These are phyloP conservation scores for Zygosaccharomyces pseudobailii DNA, from an alignment of 1,139 yeast genomes.

Conservation along the genomic window DNA sequence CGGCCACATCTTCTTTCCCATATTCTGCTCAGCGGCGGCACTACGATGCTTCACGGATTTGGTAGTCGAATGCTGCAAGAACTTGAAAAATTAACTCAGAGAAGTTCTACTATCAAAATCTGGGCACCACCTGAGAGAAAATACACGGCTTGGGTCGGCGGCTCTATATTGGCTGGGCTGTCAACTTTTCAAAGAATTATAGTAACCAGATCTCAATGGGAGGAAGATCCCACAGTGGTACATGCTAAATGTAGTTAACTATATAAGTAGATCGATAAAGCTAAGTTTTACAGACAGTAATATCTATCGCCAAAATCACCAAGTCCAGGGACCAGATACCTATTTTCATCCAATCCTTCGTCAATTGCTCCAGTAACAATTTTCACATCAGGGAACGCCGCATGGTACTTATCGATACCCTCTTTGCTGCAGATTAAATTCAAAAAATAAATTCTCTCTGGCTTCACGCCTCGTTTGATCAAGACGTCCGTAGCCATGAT, in stretches of 20 bases:
- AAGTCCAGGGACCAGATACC: constrained; percentile 86
- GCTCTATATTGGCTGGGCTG: constrained; percentile 82
- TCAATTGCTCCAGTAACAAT: constrained; percentile 94
- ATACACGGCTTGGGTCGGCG: constrained; percentile 88
- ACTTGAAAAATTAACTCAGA: constrained; percentile 44
- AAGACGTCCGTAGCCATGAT: constrained; percentile 94
- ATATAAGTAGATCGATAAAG: constrained; percentile 39
- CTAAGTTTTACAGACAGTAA: constrained; percentile 50
- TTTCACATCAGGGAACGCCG: constrained; percentile 73
- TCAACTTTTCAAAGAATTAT: constrained; percentile 68
- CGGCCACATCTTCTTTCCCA: constrained; percentile 64
- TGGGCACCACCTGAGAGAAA: constrained; percentile 89
- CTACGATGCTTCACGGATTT: constrained; percentile 69
- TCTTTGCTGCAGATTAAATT: constrained; percentile 93
- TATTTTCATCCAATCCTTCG: constrained; percentile 74
- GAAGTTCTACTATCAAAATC: constrained; percentile 66
- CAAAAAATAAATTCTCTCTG: constrained; percentile 80
- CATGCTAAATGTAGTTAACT: constrained; percentile 35
- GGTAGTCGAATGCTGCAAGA: constrained; percentile 79
- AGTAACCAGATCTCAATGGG: constrained; percentile 41
- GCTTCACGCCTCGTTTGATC: constrained; percentile 77
- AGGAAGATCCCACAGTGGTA: constrained; percentile 40
- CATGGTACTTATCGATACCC: constrained; percentile 75
- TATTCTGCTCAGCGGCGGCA: constrained; percentile 81
- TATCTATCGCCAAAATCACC: constrained; percentile 99